Base-by-base conservation (phyloP, 192 early-diverging fungal genomes). In the Dissophora ornata region DNA sequence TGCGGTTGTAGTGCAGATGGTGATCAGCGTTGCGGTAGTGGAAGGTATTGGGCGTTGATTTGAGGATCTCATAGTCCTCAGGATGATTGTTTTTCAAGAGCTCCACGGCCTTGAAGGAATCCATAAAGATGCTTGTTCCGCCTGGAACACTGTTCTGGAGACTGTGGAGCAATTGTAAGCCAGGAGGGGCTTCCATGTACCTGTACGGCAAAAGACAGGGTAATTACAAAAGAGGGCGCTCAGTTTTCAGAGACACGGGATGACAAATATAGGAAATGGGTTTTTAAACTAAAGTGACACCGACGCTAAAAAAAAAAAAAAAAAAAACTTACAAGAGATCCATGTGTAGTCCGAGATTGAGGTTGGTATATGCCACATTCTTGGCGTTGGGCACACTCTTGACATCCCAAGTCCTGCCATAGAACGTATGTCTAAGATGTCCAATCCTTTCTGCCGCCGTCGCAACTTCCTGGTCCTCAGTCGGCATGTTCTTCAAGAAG, bases 281-380 rank as follows among this genome's bases (percentile, higher is more conserved):
- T 2, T 18, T 15, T 41, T 1, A 19, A n/a, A 38, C 33, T 34
- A 38, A 38, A 38, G 36, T 38, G 36, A 38, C 33, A 34, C 33
- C 10, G 16, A 21, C 2, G 0, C 16, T 12, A 4, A 22, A 33
- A 12, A 22, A 57, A 41, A 29, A 51, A 30, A 25, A n/a, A 25
- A 47, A 56, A 54, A 41, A 44, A 29, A 55, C 86, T 79, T 86
- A 92, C 92, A 94, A 77, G 40, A 95, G 79, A 84, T 95, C 94
- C 94, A 94, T 94, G 65, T 95, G 94, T 41, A 93, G 85, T 0
- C 92, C 93, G 18, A 95, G 83, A 64, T 90, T 83, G 25, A 95
- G 81, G 48, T 80, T 84, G 0, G 94, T 94, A 67, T 95, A 95
- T 4, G 94, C 94, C 79, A 95, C 93, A 79, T 95, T 95, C 58